Conservation (phyloP, 2,329 filamentous ascomycete species). For the Fusarium sp. region DNA sequence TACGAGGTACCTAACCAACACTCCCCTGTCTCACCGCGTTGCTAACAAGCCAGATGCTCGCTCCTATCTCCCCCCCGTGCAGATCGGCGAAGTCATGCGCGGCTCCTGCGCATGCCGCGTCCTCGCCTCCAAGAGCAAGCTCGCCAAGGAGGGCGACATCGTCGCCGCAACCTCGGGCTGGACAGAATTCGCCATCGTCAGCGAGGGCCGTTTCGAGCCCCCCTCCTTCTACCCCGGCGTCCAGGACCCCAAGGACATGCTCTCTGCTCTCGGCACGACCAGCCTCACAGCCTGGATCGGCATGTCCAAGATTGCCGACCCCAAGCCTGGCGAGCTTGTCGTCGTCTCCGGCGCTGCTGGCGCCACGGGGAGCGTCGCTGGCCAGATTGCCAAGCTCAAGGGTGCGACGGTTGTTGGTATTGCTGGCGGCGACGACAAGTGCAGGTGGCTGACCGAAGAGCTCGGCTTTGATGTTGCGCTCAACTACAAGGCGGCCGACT, state of each 20-base stretch:
- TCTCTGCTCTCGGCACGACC: constrained; percentile 71
- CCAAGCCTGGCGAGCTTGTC: constrained; percentile 75
- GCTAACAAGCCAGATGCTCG: constrained; percentile 50
- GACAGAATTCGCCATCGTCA: constrained; percentile 70
- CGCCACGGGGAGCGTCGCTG: constrained; percentile 78
- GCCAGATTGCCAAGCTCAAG: constrained; percentile 80
- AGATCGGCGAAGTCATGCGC: constrained; percentile 75
- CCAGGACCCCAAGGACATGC: constrained; percentile 63
- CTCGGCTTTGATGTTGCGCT: constrained; percentile 73
- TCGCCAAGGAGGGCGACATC: constrained; percentile 65
- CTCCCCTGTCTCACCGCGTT: background rate
- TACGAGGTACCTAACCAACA: constrained; percentile 58
- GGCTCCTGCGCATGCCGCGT: constrained; percentile 68
- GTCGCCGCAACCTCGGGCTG: constrained; percentile 68
- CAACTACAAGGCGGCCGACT: constrained; percentile 74
- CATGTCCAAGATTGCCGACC: constrained; percentile 72
- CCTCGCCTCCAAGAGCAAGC: constrained; percentile 64
- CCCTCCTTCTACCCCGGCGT: constrained; percentile 53
- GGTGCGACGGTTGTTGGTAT: constrained; percentile 70
- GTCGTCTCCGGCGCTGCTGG: constrained; percentile 82
- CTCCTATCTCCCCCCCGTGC: constrained; percentile 74
- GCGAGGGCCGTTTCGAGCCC: constrained; percentile 59
- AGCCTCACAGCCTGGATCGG: constrained; percentile 82
- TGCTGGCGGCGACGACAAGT: constrained; percentile 73
- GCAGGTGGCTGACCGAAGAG: constrained; percentile 68